Evolutionary conservation across 768 basidiomycete genomes (phyloP), one percentile per base, ranked within the genome.

Genomic region (Obba rivulosa): DNA sequence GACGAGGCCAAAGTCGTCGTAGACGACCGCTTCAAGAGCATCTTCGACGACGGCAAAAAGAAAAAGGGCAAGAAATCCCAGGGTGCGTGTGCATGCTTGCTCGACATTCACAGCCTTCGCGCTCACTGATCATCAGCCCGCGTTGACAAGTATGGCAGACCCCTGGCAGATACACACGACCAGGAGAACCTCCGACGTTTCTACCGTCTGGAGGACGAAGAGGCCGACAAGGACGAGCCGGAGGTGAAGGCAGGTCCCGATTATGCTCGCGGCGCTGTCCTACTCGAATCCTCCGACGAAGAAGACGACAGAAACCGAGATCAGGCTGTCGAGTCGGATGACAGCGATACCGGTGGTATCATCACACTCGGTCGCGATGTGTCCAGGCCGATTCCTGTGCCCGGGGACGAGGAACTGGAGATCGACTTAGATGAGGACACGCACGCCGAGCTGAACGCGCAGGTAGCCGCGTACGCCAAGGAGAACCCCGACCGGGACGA

Each of bases 61-160:
- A 62, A 63, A 52, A 66, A 68, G 48, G 52, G 58, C 43, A 43
- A 54, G 53, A 62, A 62, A 58, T 57, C 49, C 35, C 39, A 49
- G 48, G 57, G 54, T 54, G 45, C 45, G 45, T 34, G 9, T 20
- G 9, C 22, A 18, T 25, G 23, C 40, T 49, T 23, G 22, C 28
- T 43, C 42, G 39, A 47, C 28, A 18, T 41, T 43, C 23, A 20
- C 47, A 45, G 36, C 49, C 37, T 41, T 20, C 48, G 23, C 38
- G 40, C 51, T 31, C 49, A 41, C 36, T 41, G 28, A 46, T 45
- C 52, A 65, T 63, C 64, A 79, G 79, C 71, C 17, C 77, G 74
- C 41, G 88, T 93, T 43, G 93, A 96, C 73, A 95, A 94, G 68
- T 94, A 93, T 65, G 93, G 93, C 25, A 80, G 92, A 45, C 69